Evolutionary conservation across 2,329 filamentous ascomycete genomes (phyloP), one percentile per base, ranked within the genome.

Genomic region (Colletotrichum sp.): DNA sequence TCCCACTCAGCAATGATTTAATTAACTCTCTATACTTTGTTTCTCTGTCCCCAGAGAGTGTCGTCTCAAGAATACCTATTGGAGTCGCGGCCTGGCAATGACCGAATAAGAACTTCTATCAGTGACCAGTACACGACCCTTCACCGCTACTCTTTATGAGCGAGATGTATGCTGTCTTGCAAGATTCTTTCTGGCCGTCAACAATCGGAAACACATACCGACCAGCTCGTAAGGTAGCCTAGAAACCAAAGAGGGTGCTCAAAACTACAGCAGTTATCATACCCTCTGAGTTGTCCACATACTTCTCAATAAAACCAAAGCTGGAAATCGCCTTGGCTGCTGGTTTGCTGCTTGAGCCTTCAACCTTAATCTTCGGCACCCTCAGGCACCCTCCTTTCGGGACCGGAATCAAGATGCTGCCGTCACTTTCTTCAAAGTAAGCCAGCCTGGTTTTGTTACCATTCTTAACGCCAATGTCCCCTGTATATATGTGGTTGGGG

Each of bases 281-380:
- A 4, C 43, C n/a, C n/a, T 11, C 2, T 12, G 6, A 6, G 21
- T n/a, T n/a, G n/a, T 51, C 13, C 43, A 13, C 6, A 51, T 13
- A 11, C 1, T 51, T 5, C 43, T 51, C 43, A 8, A 51, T 13
- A 21, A 21, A 33, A 2, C 66, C 29, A 29, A 70, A 66, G 21
- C n/a, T 29, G 15, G 29, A 31, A 57, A 76, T n/a, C 18, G 63
- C 73, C n/a, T 51, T 29, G 24, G 47, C 57, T 16, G 75, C 73
- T 31, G 69, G 31, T 51, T 66, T 70, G 6, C 54, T 24, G 58
- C 31, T 51, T 5, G 66, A 68, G 12, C 75, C 75, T 24, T 76
- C 75, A 5, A 75, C 67, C 55, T 73, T 76, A 34, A 76, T 64
- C 18, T 34, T 66, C 21, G 63, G 58, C 9, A 76, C 59, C 61